Conservation (phyloP, 176 grass and related monocot genomes). For the Zizania latifolia region DNA sequence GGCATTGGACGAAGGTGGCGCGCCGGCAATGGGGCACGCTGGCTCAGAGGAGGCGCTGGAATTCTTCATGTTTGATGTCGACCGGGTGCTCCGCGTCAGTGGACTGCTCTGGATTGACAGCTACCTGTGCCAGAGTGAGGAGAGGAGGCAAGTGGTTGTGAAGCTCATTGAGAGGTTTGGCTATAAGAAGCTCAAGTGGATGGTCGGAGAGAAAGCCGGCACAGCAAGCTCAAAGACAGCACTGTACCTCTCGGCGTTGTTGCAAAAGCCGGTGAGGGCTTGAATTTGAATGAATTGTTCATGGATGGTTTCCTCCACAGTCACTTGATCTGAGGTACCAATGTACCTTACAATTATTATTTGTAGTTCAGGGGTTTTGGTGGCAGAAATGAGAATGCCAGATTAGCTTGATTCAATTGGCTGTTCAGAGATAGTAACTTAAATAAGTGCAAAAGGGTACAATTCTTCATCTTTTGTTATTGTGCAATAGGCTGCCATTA, state of each 20-base stretch:
- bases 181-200: constrained; percentile 91
- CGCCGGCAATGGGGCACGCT: constrained; percentile 57
- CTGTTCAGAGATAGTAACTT: constrained; percentile 14
- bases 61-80: constrained; percentile 92
- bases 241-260: constrained; percentile 56
- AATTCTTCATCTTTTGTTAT: constrained; percentile 16
- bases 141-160: constrained; percentile 45
- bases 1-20: constrained; percentile 65
- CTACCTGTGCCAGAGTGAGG: constrained; percentile 61
- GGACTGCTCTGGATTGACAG: constrained; percentile 95
- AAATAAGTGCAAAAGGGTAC: constrained; percentile 7
- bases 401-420: constrained; percentile 28
- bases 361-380: constrained; percentile 20
- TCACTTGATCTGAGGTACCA: constrained; percentile 29
- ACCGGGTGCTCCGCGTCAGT: constrained; percentile 52
- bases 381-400: not conserved
- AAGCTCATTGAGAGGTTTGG: constrained; percentile 68
- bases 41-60: constrained; percentile 56
- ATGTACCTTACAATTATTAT: constrained; percentile 20
- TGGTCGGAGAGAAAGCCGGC: constrained; percentile 51
- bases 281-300: constrained; percentile 19
- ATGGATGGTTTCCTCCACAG: not conserved
- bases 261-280: constrained; percentile 58
- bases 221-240: not conserved
- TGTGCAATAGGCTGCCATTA: not conserved